Evolutionary conservation across 2,329 filamentous ascomycete genomes (phyloP).

Genomic region (Aspergillus ustus): DNA sequence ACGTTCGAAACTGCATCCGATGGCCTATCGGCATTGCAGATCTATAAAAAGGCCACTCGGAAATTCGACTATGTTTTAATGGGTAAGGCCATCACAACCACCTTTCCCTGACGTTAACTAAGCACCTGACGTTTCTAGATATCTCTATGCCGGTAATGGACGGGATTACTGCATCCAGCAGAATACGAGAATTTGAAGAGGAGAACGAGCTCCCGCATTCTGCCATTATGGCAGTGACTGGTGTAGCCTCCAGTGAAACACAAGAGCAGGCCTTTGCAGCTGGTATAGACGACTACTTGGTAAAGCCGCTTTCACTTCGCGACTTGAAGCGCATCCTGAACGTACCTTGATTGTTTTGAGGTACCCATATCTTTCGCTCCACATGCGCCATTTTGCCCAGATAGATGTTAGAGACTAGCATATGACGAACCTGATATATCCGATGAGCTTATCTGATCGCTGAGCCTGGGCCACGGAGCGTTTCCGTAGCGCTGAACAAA

Average conservation of each 20-base stretch:
- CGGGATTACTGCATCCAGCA: constrained; percentile 47
- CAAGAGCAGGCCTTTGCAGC: constrained; percentile 36
- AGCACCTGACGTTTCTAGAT: constrained; percentile 33
- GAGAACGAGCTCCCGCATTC: constrained; percentile 27
- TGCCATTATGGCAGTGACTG: constrained; percentile 38
- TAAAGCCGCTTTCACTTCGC: constrained; percentile 38
- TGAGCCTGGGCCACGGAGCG: neutral
- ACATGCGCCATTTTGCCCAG: neutral
- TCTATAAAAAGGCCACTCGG: constrained; percentile 33
- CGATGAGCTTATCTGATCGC: neutral
- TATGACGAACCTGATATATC: neutral
- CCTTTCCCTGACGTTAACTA: neutral
- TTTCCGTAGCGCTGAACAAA: neutral
- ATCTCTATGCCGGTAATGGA: constrained; percentile 52
- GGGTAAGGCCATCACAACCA: constrained; percentile 27
- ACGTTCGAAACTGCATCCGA: constrained; percentile 44
- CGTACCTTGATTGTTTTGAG: constrained; percentile 22
- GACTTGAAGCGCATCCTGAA: constrained; percentile 37
- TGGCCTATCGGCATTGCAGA: constrained; percentile 44
- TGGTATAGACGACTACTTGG: constrained; percentile 37
- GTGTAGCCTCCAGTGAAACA: constrained; percentile 37
- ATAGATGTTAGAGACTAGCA: neutral
- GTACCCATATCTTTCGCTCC: neutral
- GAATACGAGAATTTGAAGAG: constrained; percentile 44
- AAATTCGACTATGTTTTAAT: constrained; percentile 43